Conservation (phyloP, 129 eudicot species). For the Flaveria trinervia region DNA sequence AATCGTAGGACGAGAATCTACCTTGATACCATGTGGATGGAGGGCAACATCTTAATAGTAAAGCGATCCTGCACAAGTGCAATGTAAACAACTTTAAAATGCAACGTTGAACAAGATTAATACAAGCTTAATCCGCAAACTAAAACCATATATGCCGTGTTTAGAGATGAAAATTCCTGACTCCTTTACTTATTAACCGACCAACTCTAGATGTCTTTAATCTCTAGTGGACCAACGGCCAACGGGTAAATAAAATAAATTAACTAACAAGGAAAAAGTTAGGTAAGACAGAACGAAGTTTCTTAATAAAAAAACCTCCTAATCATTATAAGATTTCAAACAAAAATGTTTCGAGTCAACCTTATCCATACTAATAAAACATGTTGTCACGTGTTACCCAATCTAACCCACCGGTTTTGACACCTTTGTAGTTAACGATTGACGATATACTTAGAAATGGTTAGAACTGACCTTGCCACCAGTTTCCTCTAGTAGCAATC, state of each 20-base stretch:
- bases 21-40: conserved; percentile 15
- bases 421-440: neutral
- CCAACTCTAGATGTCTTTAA: neutral
- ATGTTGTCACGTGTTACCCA: neutral
- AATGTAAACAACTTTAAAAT: neutral
- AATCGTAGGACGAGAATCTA: conserved; percentile 30
- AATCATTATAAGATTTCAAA: neutral
- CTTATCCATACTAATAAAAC: neutral
- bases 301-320: neutral
- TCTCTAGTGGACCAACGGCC: neutral
- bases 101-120: neutral
- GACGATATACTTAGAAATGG: neutral
- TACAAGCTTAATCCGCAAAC: neutral
- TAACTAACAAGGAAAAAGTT: neutral
- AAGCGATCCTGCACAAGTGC: conserved; percentile 47
- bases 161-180: neutral
- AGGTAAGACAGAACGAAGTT: neutral
- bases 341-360: neutral
- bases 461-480: conserved; percentile 58
- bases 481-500: conserved; percentile 49
- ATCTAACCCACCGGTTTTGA: neutral
- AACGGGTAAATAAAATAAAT: neutral
- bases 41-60: conserved; percentile 35
- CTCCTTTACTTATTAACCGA: neutral
- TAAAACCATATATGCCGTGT: neutral